These are phyloP conservation scores for Collybia nuda DNA, from an alignment of 768 basidiomycete species.

Conservation along the genomic window DNA sequence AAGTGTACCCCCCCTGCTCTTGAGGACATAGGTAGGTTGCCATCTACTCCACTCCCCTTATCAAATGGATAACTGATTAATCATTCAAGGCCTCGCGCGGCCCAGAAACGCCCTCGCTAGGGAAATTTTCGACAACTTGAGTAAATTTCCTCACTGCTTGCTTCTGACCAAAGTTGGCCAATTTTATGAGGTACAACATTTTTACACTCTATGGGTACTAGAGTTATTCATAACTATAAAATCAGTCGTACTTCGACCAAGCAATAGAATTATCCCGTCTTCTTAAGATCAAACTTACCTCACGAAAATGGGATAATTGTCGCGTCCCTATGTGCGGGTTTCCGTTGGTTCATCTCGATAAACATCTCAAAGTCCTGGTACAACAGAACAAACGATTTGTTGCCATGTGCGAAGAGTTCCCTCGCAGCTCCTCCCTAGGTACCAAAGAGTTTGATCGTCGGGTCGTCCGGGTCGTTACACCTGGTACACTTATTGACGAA, in stretches of 20 bases:
- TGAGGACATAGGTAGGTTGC: no score
- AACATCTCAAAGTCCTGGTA: conserved; percentile 82
- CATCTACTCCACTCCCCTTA: no score
- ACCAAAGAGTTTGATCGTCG: conserved; percentile 73
- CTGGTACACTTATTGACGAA: conserved; percentile 93
- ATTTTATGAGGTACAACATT: conserved; percentile 80
- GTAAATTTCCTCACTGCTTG: conserved; percentile 83
- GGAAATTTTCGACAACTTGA: conserved; percentile 70
- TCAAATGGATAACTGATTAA: background rate
- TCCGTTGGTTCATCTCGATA: conserved; percentile 81
- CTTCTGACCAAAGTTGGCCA: conserved; percentile 91
- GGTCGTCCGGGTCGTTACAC: conserved; percentile 86
- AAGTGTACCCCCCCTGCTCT: no score
- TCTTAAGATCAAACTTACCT: conserved; percentile 81
- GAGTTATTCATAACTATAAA: conserved; percentile 3
- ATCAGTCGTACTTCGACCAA: conserved; percentile 94
- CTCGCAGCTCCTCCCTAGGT: conserved; percentile 41
- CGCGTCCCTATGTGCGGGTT: conserved; percentile 89
- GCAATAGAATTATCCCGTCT: conserved; percentile 74
- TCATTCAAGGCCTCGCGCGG: conserved; percentile 11
- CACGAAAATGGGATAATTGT: conserved; percentile 68
- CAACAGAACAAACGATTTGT: conserved; percentile 83
- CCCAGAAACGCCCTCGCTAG: conserved; percentile 55
- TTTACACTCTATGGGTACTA: background rate
- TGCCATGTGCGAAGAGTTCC: conserved; percentile 93